phyloP scores from a whole-genome alignment of 73 alveolate genomes.

The Tetrahymena malaccensis region DNA sequence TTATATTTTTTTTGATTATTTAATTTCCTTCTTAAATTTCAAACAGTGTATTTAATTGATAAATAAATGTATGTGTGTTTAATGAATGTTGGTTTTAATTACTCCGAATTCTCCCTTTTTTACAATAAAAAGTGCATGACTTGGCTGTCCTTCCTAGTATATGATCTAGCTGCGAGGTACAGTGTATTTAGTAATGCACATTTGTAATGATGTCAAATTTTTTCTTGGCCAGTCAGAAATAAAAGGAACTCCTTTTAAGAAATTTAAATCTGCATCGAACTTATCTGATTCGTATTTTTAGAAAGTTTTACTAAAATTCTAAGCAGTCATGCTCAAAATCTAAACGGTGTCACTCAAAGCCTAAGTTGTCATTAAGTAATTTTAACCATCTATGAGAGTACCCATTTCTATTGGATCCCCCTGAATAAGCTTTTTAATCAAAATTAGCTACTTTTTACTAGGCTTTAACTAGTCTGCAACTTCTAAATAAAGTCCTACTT shows the following conservation, averaged over 20 bases:
- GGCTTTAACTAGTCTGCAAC: background rate
- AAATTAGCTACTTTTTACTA: background rate
- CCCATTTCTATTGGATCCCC: background rate
- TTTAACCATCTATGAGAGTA: background rate
- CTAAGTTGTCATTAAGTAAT: background rate
- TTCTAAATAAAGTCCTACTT: background rate
- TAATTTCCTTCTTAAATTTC: background rate
- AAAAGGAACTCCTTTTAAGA: background rate
- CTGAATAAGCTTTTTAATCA: background rate
- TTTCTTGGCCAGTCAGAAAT: background rate
- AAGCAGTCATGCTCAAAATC: background rate
- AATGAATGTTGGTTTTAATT: background rate
- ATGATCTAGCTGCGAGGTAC: background rate
- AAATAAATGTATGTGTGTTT: background rate
- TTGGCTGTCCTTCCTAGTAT: background rate
- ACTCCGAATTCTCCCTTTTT: background rate
- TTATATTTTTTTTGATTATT: too few species aligned
- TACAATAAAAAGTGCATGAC: background rate
- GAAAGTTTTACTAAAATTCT: background rate
- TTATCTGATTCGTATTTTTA: background rate
- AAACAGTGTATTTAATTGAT: background rate
- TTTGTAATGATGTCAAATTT: background rate
- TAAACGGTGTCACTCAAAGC: background rate
- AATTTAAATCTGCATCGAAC: background rate
- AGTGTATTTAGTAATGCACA: background rate